phyloP scores from a whole-genome alignment of 2,329 filamentous ascomycete genomes.

The Xylaria sp. region DNA sequence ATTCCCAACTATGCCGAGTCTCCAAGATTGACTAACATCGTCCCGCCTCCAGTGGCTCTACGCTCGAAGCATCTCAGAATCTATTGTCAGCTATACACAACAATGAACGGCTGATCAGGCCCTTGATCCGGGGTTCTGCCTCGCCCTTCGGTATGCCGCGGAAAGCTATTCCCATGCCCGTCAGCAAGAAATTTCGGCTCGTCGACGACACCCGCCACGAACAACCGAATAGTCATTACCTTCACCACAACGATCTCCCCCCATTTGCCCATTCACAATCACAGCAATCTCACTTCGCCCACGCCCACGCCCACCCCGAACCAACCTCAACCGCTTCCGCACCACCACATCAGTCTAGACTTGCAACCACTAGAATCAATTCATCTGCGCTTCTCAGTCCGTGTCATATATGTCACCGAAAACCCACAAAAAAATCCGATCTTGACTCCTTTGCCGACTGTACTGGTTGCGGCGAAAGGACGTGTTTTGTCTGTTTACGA shows the following conservation, averaged over 20 bases:
- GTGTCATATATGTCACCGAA: slow-evolving; percentile 71
- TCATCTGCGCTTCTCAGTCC: slow-evolving; percentile 50
- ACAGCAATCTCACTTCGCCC: slow-evolving; percentile 35
- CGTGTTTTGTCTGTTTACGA: slow-evolving; percentile 73
- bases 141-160: slow-evolving; percentile 33
- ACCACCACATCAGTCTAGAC: slow-evolving; percentile 19
- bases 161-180: slow-evolving; percentile 38
- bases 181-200: slow-evolving; percentile 38
- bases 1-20: slow-evolving; percentile 1
- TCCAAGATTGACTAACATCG: slow-evolving; percentile 29
- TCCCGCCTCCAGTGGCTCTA: slow-evolving; percentile 21
- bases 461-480: slow-evolving; percentile 63
- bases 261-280: slow-evolving; percentile 5
- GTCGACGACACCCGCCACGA: slow-evolving; percentile 28
- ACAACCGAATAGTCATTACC: slow-evolving; percentile 10
- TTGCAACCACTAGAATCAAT: slow-evolving; percentile 23
- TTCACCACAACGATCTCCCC: slow-evolving; percentile 12
- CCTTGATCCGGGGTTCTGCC: slow-evolving; percentile 21
- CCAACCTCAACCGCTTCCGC: slow-evolving; percentile 10
- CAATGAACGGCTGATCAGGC: slow-evolving; percentile 35
- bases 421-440: slow-evolving; percentile 68
- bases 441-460: slow-evolving; percentile 71
- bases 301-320: slow-evolving; percentile 38
- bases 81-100: slow-evolving; percentile 34
- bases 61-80: slow-evolving; percentile 30